Base-by-base conservation (phyloP, 139 green algal species). In the Picochlorum costavermella region DNA sequence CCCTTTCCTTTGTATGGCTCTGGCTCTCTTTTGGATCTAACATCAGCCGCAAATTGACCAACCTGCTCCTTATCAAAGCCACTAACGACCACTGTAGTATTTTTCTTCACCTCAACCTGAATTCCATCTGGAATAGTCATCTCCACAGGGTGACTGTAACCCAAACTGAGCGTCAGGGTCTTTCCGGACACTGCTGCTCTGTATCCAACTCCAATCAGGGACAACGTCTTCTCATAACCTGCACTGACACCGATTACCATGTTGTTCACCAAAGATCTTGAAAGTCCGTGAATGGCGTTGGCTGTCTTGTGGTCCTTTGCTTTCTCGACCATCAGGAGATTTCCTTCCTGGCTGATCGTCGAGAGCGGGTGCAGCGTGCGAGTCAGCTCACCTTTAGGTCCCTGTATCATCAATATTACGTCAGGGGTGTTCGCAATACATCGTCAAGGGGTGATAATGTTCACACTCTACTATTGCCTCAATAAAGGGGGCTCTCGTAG, bases 1-100 rank as follows among this genome's bases (percentile, higher is more conserved):
- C 90, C 90, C 83, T 95, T 95, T 71, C 87, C 85, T 63, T 96
- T 96, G 89, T 98, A 98, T 33, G 91, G 90, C 82, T 98, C 92
- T 30, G 92, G 92, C 31, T 79, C 75, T 29, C 91, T 68, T 79
- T 94, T 88, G 36, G 64, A 78, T 25, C 92, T 77, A 50, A 98
- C 72, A 9, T 80, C 76, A n/a, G 94, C 93, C 20, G 81, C 81
- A 70, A 98, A 97, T 66, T 96, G 86, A 13, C 93, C 93, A 4
- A 98, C 77, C 23, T 70, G 31, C 53, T 82, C 84, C 82, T 97
- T 97, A 87, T 96, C 80, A 53, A 71, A 83, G 25, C 91, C 85
- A 5, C 36, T 56, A 4, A 69, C 53, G 17, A 26, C 8, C 3
- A 98, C 46, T 3, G 70, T 78, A 0, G 84, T 96, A 75, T 85